Evolutionary conservation across 352 stramenopile genomes (phyloP).

Genomic region (Globisporangium apiculatum): DNA sequence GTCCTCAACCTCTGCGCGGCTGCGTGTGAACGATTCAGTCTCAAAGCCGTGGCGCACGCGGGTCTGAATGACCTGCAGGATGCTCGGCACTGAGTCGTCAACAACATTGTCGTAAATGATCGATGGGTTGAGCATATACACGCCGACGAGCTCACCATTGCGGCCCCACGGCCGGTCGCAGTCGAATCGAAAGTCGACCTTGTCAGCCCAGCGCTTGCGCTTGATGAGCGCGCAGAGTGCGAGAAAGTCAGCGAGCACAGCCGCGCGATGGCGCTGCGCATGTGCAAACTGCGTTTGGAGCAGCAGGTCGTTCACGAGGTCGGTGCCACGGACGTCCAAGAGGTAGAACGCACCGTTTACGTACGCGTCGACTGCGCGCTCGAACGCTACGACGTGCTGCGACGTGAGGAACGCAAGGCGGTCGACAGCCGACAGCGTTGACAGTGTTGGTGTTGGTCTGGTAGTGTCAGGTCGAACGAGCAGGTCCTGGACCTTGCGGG

Average conservation of each 20-base stretch:
- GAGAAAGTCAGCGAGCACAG: slow-evolving; percentile 45
- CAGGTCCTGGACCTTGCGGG: slow-evolving; percentile 27
- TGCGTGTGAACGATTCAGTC: slow-evolving; percentile 45
- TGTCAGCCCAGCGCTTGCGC: slow-evolving; percentile 64
- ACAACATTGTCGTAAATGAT: slow-evolving; percentile 29
- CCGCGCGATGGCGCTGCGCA: slow-evolving; percentile 41
- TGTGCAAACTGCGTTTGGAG: slow-evolving; percentile 43
- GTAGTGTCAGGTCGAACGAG: slow-evolving; percentile 9
- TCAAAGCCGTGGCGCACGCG: slow-evolving; percentile 63
- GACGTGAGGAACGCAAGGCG: slow-evolving; percentile 39
- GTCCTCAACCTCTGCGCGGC: slow-evolving; percentile 29
- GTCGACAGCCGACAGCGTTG: too few relatives aligned
- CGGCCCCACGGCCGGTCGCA: slow-evolving; percentile 57
- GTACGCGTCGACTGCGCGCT: slow-evolving; percentile 47
- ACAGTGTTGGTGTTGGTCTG: neutral
- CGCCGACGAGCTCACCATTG: slow-evolving; percentile 32
- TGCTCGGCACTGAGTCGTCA: slow-evolving; percentile 30
- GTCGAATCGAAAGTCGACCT: slow-evolving; percentile 68
- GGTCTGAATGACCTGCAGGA: slow-evolving; percentile 55
- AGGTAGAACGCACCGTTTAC: slow-evolving; percentile 72
- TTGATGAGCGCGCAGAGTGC: slow-evolving; percentile 47
- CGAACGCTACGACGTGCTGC: slow-evolving; percentile 41
- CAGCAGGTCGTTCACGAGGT: slow-evolving; percentile 49
- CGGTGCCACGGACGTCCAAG: slow-evolving; percentile 32
- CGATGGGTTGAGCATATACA: slow-evolving; percentile 41